Percentiles rank a stretch among this genome's conserved stretches.
Conservation (phyloP, 345 rosid genomes). For the Eucalyptus decipiens region DNA sequence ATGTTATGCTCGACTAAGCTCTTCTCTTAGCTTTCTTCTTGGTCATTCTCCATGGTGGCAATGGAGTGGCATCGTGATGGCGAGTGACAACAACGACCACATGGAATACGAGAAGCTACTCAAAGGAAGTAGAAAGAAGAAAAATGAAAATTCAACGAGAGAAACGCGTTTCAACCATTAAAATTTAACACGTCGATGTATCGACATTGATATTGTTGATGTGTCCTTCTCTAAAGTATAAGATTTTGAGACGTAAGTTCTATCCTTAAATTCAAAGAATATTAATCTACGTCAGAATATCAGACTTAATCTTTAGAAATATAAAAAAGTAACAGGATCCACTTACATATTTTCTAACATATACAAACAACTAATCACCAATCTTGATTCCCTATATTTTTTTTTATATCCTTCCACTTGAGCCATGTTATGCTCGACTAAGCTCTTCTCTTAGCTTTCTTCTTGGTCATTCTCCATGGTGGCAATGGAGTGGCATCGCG, state of each 20-base stretch:
- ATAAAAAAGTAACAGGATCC: no score
- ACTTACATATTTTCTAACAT: no score
- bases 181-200: not conserved
- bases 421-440: no score
- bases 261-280: not conserved
- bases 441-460: no score
- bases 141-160: not conserved
- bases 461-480: no score
- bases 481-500: not conserved
- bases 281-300: no score
- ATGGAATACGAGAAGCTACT: not conserved
- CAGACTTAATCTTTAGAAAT: no score
- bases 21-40: not conserved
- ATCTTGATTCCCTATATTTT: no score
- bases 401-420: no score
- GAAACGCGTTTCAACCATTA: not conserved
- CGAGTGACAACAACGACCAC: not conserved
- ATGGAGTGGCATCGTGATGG: not conserved
- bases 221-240: not conserved
- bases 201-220: not conserved
- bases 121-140: not conserved
- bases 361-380: no score
- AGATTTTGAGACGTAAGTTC: not conserved
- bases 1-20: not conserved
- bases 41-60: no score